phyloP scores from a whole-genome alignment of 164 flowering plant species.

The Annona squamosa region DNA sequence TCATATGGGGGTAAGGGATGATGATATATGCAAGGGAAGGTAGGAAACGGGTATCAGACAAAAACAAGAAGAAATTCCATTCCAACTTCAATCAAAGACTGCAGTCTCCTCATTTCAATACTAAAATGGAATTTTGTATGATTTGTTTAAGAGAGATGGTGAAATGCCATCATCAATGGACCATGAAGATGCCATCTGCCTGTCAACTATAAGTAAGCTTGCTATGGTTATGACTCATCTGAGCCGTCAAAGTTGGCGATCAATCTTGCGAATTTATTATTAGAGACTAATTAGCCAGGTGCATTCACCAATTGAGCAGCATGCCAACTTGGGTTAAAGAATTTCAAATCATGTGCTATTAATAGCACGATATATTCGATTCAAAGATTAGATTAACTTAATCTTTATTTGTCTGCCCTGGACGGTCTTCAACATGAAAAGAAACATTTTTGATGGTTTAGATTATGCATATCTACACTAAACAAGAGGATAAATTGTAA shows the following conservation, averaged over 20 bases:
- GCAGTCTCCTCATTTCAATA: background rate
- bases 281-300: background rate
- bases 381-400: background rate
- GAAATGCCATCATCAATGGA: background rate
- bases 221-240: background rate
- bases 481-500: too few species aligned
- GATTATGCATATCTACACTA: background rate
- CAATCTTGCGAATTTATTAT: background rate
- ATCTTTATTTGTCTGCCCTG: too few species aligned
- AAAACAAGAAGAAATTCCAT: conserved; percentile 25
- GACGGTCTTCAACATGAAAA: background rate
- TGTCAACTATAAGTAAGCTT: too few species aligned
- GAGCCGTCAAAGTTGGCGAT: background rate
- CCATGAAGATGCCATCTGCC: background rate
- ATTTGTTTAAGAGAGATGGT: background rate
- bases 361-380: background rate
- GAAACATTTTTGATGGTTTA: background rate
- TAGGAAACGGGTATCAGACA: conserved; percentile 19
- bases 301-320: background rate
- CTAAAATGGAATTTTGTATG: background rate
- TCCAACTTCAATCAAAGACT: conserved; percentile 7
- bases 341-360: background rate
- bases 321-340: too few species aligned
- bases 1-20: conserved; percentile 1
- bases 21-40: conserved; percentile 17